A percentile compares a stretch with the other conserved stretches of the same genome.
Conservation (phyloP, 352 stramenopile species). For the Heterotrichella gracilis region DNA sequence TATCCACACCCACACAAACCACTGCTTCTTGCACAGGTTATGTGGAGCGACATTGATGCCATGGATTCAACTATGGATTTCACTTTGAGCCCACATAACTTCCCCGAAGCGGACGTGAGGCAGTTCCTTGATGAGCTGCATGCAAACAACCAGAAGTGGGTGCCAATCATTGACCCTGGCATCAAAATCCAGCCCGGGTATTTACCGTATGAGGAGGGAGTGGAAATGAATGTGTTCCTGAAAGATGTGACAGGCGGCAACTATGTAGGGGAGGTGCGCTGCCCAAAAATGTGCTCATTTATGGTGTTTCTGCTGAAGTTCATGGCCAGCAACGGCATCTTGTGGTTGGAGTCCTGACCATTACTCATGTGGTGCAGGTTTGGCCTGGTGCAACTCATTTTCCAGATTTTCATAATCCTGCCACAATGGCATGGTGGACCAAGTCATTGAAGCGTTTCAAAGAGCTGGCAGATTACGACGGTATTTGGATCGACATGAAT, state of each 20-base stretch:
- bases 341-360: too few species aligned
- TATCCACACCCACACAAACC: neutral
- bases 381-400: conserved; percentile 32
- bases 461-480: conserved; percentile 32
- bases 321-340: too few species aligned
- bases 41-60: too few species aligned
- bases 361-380: too few species aligned
- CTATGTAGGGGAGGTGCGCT: conserved; percentile 33
- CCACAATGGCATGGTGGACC: conserved; percentile 31
- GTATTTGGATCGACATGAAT: conserved; percentile 42
- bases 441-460: conserved; percentile 32
- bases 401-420: conserved; percentile 42
- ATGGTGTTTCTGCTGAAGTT: too few species aligned
- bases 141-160: conserved; percentile 37
- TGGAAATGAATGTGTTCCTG: conserved; percentile 33
- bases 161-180: conserved; percentile 32
- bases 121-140: conserved; percentile 37
- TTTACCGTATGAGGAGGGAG: conserved; percentile 18
- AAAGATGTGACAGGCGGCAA: conserved; percentile 34
- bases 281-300: too few species aligned
- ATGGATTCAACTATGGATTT: conserved; percentile 28
- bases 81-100: conserved; percentile 29
- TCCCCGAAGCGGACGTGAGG: conserved; percentile 24
- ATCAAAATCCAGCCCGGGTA: conserved; percentile 21
- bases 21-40: too few species aligned